These are phyloP conservation scores for Hanseniaspora lindneri DNA, from an alignment of 805 yeast species.

Conservation along the genomic window DNA sequence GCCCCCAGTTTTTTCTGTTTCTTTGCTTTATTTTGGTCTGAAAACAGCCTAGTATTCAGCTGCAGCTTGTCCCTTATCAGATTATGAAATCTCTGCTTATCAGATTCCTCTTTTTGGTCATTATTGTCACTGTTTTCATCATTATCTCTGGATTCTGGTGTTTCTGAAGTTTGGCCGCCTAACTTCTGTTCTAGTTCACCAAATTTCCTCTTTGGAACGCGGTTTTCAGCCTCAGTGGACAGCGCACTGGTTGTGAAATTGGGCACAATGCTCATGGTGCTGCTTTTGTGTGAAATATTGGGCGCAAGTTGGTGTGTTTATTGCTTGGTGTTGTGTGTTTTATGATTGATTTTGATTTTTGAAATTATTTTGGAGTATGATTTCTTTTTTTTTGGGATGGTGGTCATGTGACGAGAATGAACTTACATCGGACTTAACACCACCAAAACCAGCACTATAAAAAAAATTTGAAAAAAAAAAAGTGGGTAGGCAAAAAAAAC, in stretches of 20 bases:
- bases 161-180: background rate
- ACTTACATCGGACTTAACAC: too few species aligned
- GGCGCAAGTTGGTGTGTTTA: too few species aligned
- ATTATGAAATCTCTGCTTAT: background rate
- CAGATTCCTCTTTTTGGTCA: background rate
- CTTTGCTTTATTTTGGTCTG: background rate
- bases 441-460: too few species aligned
- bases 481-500: too few species aligned
- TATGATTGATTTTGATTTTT: too few species aligned
- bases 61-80: background rate
- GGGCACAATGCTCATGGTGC: conserved; percentile 10
- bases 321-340: too few species aligned
- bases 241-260: conserved; percentile 8
- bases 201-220: background rate
- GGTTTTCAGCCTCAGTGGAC: background rate
- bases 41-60: background rate
- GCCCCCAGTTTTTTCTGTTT: background rate
- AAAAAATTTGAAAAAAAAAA: too few species aligned
- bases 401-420: too few species aligned
- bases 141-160: background rate
- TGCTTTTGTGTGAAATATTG: too few species aligned
- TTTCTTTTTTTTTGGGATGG: too few species aligned
- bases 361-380: too few species aligned
- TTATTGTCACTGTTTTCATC: background rate
- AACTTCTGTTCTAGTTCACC: background rate